Percentiles rank a stretch among this genome's conserved stretches.
phyloP scores from a whole-genome alignment of 352 stramenopile genomes.

The Globisporangium camurandrum region DNA sequence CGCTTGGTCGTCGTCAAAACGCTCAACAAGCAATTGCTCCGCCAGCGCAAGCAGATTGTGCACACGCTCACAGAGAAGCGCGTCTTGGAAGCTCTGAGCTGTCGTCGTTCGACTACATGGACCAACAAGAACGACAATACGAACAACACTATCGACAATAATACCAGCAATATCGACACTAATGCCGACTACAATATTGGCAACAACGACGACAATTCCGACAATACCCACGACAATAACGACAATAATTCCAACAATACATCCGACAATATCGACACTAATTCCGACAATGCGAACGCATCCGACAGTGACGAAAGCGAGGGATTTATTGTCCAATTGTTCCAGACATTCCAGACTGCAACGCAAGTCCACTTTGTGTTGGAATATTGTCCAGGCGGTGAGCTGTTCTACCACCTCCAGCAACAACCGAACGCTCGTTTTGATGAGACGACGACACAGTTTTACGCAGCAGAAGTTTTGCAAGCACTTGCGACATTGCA shows the following conservation, averaged over 20 bases:
- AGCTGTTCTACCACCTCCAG: conserved; percentile 84
- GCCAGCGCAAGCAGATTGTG: conserved; percentile 67
- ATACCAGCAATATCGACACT: too few species aligned
- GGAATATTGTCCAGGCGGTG: conserved; percentile 77
- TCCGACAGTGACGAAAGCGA: conserved; percentile 36
- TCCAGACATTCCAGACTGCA: conserved; percentile 66
- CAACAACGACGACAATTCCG: too few species aligned
- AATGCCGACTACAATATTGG: too few species aligned
- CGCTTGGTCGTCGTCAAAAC: conserved; percentile 76
- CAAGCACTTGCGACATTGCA: conserved; percentile 48
- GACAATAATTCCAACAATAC: too few species aligned
- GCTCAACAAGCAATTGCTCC: conserved; percentile 66
- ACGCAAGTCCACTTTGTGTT: conserved; percentile 78
- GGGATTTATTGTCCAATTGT: conserved; percentile 75
- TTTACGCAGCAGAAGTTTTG: conserved; percentile 76
- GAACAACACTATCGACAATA: too few species aligned
- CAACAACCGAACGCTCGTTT: conserved; percentile 70
- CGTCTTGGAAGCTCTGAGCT: conserved; percentile 58
- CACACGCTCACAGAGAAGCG: conserved; percentile 79
- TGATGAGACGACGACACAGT: conserved; percentile 42
- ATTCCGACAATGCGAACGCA: too few species aligned
- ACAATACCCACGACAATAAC: too few species aligned
- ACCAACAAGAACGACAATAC: too few species aligned
- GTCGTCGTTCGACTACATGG: too few species aligned
- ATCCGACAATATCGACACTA: too few species aligned